phyloP scores from a whole-genome alignment of 306 rosid species.

The Rosa lucieae region DNA sequence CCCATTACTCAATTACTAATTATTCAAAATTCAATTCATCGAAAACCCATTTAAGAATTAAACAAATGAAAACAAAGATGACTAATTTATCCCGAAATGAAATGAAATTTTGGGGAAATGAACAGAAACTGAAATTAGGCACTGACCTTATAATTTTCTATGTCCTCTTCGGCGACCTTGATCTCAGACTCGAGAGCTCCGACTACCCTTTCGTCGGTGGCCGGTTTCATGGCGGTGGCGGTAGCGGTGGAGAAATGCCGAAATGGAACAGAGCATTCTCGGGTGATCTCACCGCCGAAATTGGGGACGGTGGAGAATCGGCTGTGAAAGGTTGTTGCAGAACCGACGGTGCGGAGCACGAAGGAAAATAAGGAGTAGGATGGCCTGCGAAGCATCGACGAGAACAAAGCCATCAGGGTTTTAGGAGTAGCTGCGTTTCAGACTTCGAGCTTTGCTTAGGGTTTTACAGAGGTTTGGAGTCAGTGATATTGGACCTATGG shows the following conservation, averaged over 20 bases:
- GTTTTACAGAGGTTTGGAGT: background rate
- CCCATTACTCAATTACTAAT: background rate
- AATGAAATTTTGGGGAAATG: background rate
- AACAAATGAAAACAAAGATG: background rate
- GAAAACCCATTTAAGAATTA: background rate
- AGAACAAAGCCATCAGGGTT: constrained; percentile 51
- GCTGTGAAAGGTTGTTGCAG: constrained; percentile 52
- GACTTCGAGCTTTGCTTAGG: background rate
- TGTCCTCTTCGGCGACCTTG: constrained; percentile 43
- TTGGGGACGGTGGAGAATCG: constrained; percentile 34
- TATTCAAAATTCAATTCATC: background rate
- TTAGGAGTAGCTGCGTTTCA: background rate
- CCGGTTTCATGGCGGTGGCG: constrained; percentile 24
- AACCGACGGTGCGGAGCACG: constrained; percentile 33
- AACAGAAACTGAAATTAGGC: background rate
- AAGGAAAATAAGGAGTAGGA: constrained; percentile 48
- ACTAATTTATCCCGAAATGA: background rate
- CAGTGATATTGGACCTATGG: background rate
- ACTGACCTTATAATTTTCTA: constrained; percentile 18
- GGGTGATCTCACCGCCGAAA: constrained; percentile 21
- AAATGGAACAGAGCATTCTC: constrained; percentile 33
- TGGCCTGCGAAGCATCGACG: constrained; percentile 64
- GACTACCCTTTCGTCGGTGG: constrained; percentile 37
- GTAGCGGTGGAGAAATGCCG: constrained; percentile 42
- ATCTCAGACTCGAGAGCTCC: constrained; percentile 58